Evolutionary conservation across 495 filamentous ascomycete species (phyloP), one percentile per base, ranked within the genome.

Genomic region (Tricharina praecox): DNA sequence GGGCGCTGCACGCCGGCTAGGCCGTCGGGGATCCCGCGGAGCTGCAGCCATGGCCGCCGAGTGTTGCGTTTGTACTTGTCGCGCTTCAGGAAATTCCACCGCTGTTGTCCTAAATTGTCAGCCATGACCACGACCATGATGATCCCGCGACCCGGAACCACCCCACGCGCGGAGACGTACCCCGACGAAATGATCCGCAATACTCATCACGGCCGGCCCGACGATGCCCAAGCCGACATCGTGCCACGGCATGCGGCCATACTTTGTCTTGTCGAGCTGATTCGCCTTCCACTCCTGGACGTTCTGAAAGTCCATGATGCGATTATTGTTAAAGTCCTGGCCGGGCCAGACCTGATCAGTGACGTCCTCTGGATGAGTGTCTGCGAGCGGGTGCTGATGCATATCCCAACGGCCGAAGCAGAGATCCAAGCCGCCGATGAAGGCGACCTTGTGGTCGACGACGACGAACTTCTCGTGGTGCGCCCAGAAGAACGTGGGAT

Each of bases 401-500:
- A 70, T 66, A 52, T 94, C 88, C 87, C 87, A 96, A 21, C 88
- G 75, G 2, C 88, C 88, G 61, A 94, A 96, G 63, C 88, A 95
- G n/a, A 95, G 71, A 64, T 96, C 88, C 25, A 96, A 70, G 1
- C 88, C 88, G 32, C 88, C 88, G 48, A 93, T 85, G 55, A 94
- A 96, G 15, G 85, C 88, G 50, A 88, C 57, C 15, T 74, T 72
- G 63, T 93, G 92, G 64, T 96, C 88, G 45, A 95, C 80, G 24
- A 96, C 83, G 45, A 95, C 77, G 64, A 94, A 83, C 57, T 96
- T 96, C 59, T 96, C 88, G 60, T 96, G 88, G 60, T 96, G 88
- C 0, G 88, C 88, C 88, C 88, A 96, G 65, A 95, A 95, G 58
- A 95, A 82, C 0, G 85, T 95, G 86, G 93, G 93, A 50, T 96